Evolutionary conservation across 768 basidiomycete genomes (phyloP).

Genomic region (Pulveroboletus ravenelii): DNA sequence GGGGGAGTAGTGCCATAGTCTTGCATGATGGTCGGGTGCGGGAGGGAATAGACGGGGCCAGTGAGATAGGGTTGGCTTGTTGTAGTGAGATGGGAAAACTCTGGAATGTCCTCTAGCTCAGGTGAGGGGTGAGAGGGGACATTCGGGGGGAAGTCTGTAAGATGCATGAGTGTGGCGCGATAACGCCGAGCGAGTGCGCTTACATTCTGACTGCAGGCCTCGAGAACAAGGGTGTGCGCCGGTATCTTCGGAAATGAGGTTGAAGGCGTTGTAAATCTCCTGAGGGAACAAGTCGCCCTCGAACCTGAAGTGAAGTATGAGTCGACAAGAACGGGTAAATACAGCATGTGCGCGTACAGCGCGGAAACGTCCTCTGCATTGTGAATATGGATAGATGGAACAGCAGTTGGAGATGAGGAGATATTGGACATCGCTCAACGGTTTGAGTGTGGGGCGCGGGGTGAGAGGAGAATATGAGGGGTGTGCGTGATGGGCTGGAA

Average conservation of each 20-base stretch:
- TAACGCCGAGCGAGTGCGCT: neutral
- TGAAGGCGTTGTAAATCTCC: neutral
- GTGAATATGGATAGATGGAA: conserved; percentile 20
- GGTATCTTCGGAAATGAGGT: neutral
- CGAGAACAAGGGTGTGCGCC: neutral
- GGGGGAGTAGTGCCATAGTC: conserved; percentile 1
- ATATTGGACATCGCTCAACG: conserved; percentile 8
- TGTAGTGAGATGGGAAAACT: conserved; percentile 13
- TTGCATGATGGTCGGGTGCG: conserved; percentile 12
- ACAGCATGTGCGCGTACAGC: conserved; percentile 16
- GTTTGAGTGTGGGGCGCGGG: neutral
- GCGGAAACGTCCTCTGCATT: conserved; percentile 6
- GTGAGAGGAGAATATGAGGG: neutral
- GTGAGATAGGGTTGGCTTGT: conserved; percentile 6
- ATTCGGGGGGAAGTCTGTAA: neutral
- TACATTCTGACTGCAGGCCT: conserved; percentile 3
- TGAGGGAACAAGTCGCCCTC: neutral
- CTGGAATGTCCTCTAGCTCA: conserved; percentile 19
- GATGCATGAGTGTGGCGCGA: conserved; percentile 16
- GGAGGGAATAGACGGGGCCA: neutral
- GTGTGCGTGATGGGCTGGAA: conserved; percentile 8
- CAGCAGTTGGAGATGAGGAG: neutral
- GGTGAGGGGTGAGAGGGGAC: neutral
- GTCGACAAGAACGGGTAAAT: neutral
- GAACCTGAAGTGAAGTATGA: conserved; percentile 13